Base-by-base conservation (phyloP, 139 green algal genomes). In the Dunaliella primolecta region DNA sequence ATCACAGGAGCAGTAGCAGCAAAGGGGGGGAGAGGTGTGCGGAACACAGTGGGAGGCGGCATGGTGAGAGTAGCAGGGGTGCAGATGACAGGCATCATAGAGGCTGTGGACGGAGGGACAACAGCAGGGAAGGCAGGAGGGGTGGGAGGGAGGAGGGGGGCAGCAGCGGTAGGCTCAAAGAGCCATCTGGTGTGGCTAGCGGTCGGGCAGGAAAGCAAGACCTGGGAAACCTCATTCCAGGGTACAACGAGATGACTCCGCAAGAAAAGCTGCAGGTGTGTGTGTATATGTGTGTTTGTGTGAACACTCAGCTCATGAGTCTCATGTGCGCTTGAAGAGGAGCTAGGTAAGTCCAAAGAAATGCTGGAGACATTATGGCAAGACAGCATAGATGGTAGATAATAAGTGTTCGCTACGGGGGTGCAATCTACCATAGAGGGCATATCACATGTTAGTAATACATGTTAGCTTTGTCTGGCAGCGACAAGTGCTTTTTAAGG, bases 261-360 rank as follows among this genome's bases (percentile, higher is more conserved):
- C 37, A 25, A 3, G 84, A 87, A 38, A 34, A 75, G 72, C 32
- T 87, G 27, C 37, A 55, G 46, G 46, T 64, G n/a, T n/a, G n/a
- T n/a, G n/a, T n/a, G n/a, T n/a, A n/a, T n/a, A n/a, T n/a, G n/a
- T n/a, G n/a, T n/a, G n/a, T n/a, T n/a, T n/a, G n/a, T n/a, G n/a
- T n/a, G n/a, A n/a, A n/a, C n/a, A n/a, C n/a, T n/a, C n/a, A n/a
- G n/a, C n/a, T n/a, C n/a, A n/a, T n/a, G n/a, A n/a, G n/a, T n/a
- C n/a, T n/a, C n/a, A n/a, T n/a, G n/a, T n/a, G n/a, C n/a, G n/a
- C n/a, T n/a, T n/a, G n/a, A n/a, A n/a, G n/a, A 64, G 15, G 15
- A 7, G 15, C 46, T 64, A 25, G 46, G 15, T 15, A 64, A 15
- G 46, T 15, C 46, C 7, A 64, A 15, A 7, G 7, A 64, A 64